Evolutionary conservation across 2,329 filamentous ascomycete genomes (phyloP).

Genomic region (Ilyonectria mors-panacis): DNA sequence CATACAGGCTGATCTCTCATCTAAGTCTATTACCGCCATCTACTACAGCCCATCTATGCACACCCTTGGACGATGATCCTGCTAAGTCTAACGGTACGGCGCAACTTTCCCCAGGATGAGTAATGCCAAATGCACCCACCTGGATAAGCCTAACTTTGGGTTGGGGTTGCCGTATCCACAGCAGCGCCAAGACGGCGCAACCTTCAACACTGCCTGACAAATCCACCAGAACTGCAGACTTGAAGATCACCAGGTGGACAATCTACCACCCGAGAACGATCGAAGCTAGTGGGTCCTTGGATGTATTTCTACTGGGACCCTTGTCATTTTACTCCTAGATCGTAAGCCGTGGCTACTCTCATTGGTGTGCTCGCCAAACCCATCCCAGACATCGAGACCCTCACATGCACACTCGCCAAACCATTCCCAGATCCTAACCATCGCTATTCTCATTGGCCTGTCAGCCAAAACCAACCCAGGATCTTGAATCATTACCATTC

Average conservation of each 20-base stretch:
- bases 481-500: background rate
- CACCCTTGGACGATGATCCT: background rate
- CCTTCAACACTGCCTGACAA: conserved; percentile 35
- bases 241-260: background rate
- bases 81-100: background rate
- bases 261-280: background rate
- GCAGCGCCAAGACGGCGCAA: conserved; percentile 37
- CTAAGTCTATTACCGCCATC: background rate
- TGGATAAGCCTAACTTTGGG: background rate
- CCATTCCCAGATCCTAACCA: background rate
- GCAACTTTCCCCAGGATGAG: conserved; percentile 9
- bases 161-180: background rate
- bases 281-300: background rate
- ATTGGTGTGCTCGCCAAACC: conserved; percentile 11
- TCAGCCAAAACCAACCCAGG: background rate
- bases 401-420: background rate
- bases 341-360: background rate
- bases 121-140: background rate
- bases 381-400: background rate
- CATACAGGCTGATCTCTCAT: background rate
- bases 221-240: conserved; percentile 20
- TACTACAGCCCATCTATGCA: background rate
- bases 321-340: background rate
- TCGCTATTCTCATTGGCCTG: background rate
- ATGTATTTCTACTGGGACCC: background rate